Evolutionary conservation across 805 yeast genomes (phyloP), one percentile per base, ranked within the genome.

Genomic region (Barnettozyma sp.): DNA sequence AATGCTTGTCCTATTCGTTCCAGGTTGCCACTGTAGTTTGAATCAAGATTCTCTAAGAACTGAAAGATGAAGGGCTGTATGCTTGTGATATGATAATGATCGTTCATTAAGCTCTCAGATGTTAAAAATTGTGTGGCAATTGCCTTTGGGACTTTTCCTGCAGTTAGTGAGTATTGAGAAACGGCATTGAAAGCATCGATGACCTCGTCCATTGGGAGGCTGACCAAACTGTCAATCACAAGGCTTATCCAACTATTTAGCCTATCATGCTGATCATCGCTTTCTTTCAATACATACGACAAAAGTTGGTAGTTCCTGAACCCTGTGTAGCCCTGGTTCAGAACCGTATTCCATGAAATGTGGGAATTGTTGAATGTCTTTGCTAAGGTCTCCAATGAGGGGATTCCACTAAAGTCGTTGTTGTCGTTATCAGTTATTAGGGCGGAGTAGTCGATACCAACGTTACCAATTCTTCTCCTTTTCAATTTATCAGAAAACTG

Each of bases 401-500:
- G 36, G 15, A 39, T 31, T 16, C 28, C 29, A 4, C 39, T 29
- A 11, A 37, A 21, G 8, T 34, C 35, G 4, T 29, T 24, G 8
- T 23, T 26, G 8, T 34, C 35, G 4, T 29, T 24, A 7, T 23
- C 27, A 6, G 34, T 30, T 4, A 37, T 27, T 8, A 30, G 12
- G 1, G 40, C 14, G 2, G 43, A 28, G 19, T 30, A 42, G 23
- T 42, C 44, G 7, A 42, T 5, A 14, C 16, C 20, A 3, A 27
- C 20, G 4, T 34, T 12, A 2, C 35, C 25, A 11, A 20, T 34
- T n/a, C 36, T 48, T 26, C 51, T 42, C 29, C 30, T 39, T 30
- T 46, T 48, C 29, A 48, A 21, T 27, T 26, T 40, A 9, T 29
- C 27, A 3, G 40, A 40, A 31, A 49, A 46, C 12, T 40, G 44